These are phyloP conservation scores for Vinca major DNA, from an alignment of 305 asterid genomes.

Conservation along the genomic window DNA sequence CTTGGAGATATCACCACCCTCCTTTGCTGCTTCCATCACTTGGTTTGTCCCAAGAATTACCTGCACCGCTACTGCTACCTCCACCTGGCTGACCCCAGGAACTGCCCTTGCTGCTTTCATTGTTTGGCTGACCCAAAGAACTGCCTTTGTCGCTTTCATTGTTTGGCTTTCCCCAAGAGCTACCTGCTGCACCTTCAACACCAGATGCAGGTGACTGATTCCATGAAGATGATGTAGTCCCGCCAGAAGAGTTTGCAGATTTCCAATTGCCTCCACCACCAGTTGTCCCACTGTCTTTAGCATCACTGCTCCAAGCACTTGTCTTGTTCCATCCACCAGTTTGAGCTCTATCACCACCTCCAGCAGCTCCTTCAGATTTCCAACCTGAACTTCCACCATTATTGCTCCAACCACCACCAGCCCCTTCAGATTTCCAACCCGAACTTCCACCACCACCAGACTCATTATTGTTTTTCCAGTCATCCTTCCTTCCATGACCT, in stretches of 20 bases:
- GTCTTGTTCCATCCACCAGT: not conserved
- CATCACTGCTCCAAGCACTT: not conserved
- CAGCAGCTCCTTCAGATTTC: not conserved
- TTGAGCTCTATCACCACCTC: too few species aligned
- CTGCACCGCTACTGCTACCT: conserved; percentile 38
- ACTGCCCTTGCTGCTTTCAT: conserved; percentile 26
- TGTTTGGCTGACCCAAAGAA: conserved; percentile 8
- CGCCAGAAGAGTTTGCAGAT: conserved; percentile 20
- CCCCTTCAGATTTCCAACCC: conserved; percentile 20
- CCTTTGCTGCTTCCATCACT: conserved; percentile 41
- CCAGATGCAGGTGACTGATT: not conserved
- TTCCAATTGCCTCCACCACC: conserved; percentile 22
- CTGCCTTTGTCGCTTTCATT: conserved; percentile 41
- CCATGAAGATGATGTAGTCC: conserved; percentile 14
- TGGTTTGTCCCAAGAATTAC: conserved; percentile 28
- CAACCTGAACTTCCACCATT: conserved; percentile 18
- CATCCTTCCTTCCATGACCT: conserved; percentile 14
- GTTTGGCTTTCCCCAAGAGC: conserved; percentile 34
- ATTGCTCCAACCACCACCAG: too few species aligned
- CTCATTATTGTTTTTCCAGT: conserved; percentile 58
- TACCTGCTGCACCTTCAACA: conserved; percentile 24
- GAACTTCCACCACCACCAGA: conserved; percentile 31
- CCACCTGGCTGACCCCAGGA: conserved; percentile 31
- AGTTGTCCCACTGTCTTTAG: conserved; percentile 7
- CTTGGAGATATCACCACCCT: conserved; percentile 43